Conservation (phyloP, 176 grass and related monocot genomes). For the Zizania latifolia region DNA sequence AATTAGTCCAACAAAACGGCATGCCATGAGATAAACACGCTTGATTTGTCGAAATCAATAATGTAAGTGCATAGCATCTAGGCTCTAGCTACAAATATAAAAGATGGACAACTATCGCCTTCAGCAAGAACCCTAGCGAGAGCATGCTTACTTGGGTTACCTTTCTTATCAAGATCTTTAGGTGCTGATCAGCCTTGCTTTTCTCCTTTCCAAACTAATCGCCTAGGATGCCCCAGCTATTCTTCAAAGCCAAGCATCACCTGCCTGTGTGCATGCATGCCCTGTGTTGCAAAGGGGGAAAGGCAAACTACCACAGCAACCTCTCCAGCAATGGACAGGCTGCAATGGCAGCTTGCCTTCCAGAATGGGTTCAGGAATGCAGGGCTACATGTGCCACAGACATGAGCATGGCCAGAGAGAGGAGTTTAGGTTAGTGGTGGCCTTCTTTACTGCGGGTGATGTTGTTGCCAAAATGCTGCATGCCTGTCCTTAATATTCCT, state of each 20-base stretch:
- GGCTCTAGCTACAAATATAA: conserved; percentile 35
- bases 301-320: conserved; percentile 3
- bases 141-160: not conserved
- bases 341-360: not conserved
- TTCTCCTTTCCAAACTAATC: conserved; percentile 14
- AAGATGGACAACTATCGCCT: conserved; percentile 24
- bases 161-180: conserved; percentile 21
- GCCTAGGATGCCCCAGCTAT: conserved; percentile 33
- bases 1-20: conserved; percentile 14
- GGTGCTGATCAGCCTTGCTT: not conserved
- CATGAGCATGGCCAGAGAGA: not conserved
- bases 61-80: conserved; percentile 23
- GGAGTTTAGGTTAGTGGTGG: not conserved
- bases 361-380: not conserved
- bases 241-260: conserved; percentile 38
- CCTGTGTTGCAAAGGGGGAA: conserved; percentile 32
- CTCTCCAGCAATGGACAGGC: not conserved
- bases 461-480: conserved; percentile 11
- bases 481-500: not conserved
- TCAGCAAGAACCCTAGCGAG: conserved; percentile 21
- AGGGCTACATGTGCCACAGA: not conserved
- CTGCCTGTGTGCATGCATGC: not conserved
- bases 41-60: not conserved
- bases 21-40: not conserved
- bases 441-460: not conserved